These are phyloP conservation scores for Scheffersomyces insectosa DNA, from an alignment of 1,139 yeast genomes.

Conservation along the genomic window DNA sequence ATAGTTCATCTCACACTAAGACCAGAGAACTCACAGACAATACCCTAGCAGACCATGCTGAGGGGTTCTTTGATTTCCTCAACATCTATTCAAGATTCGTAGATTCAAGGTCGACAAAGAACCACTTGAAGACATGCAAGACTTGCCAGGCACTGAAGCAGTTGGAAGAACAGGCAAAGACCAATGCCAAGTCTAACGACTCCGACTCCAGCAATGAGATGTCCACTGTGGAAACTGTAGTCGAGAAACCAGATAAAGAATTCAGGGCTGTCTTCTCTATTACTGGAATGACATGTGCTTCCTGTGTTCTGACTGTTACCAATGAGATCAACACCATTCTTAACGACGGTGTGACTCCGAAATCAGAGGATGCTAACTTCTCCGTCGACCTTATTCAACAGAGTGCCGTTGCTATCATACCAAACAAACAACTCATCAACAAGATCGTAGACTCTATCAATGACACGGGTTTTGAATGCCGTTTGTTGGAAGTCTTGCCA, in stretches of 20 bases:
- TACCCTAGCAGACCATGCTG: not conserved
- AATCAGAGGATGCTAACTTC: conserved; percentile 25
- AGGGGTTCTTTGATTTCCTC: conserved; percentile 6
- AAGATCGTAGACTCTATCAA: conserved; percentile 46
- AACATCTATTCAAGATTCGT: conserved; percentile 5
- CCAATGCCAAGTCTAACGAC: not conserved
- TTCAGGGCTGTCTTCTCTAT: conserved; percentile 55
- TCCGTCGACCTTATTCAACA: conserved; percentile 46
- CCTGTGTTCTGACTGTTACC: conserved; percentile 53
- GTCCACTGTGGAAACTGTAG: conserved; percentile 25
- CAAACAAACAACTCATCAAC: conserved; percentile 55
- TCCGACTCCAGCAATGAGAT: conserved; percentile 2
- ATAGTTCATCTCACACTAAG: conserved; percentile 11
- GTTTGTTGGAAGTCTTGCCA: conserved; percentile 60
- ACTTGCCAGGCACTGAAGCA: conserved; percentile 24
- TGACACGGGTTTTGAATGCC: conserved; percentile 60
- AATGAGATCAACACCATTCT: conserved; percentile 41
- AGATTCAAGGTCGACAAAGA: conserved; percentile 11
- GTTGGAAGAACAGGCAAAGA: conserved; percentile 8
- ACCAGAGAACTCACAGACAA: not conserved
- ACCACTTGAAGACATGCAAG: conserved; percentile 34
- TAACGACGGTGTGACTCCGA: conserved; percentile 9
- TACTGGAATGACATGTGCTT: conserved; percentile 67
- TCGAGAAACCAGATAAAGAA: conserved; percentile 28
- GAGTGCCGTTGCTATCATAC: conserved; percentile 46